A percentile compares a stretch with the other conserved stretches of the same genome.
phyloP scores from a whole-genome alignment of 73 alveolate genomes.

The Paramecium primaurelia region DNA sequence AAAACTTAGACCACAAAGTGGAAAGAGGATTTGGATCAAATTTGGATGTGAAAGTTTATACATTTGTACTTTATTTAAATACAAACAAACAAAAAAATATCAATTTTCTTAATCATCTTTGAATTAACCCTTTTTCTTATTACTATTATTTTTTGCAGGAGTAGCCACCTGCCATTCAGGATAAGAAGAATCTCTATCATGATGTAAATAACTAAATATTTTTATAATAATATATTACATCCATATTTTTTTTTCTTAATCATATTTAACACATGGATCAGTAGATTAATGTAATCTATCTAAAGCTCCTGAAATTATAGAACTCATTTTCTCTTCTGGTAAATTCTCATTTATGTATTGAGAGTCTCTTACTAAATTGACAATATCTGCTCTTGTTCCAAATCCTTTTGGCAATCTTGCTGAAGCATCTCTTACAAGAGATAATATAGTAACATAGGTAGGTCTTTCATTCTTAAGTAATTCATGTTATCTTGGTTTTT shows the following conservation, averaged over 20 bases:
- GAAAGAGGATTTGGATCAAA: neutral
- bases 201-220: constrained; percentile 78
- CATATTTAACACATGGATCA: constrained; percentile 98
- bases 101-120: neutral
- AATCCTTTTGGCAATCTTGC: constrained; percentile 97
- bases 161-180: constrained; percentile 82
- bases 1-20: constrained; percentile 10
- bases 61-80: neutral
- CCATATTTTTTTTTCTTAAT: constrained; percentile 95
- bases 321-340: constrained; percentile 81
- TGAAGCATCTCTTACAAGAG: constrained; percentile 98
- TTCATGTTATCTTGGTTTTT: constrained; percentile 97
- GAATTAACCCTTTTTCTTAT: neutral
- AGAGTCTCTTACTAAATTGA: constrained; percentile 81
- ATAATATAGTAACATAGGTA: constrained; percentile 90
- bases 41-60: neutral
- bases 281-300: constrained; percentile 97
- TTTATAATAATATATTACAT: constrained; percentile 17
- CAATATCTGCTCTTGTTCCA: constrained; percentile 97
- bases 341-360: constrained; percentile 84
- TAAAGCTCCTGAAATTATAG: constrained; percentile 95
- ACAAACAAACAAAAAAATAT: neutral
- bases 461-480: constrained; percentile 90
- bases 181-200: constrained; percentile 86
- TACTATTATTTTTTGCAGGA: constrained; percentile 42